Conservation (phyloP, 768 basidiomycete genomes). For the Hirschioporus abietinus region DNA sequence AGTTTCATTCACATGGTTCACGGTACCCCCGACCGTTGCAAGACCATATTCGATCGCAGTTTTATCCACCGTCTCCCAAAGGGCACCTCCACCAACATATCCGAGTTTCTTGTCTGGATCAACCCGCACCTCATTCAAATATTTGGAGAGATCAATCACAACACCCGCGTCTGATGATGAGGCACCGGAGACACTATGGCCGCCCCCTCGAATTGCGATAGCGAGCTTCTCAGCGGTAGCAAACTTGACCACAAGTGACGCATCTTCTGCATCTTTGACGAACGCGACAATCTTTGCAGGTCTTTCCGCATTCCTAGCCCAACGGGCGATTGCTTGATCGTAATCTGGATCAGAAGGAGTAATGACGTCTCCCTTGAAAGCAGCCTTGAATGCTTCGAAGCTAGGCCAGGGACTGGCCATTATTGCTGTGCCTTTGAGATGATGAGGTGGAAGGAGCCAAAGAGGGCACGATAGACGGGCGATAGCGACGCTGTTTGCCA, state of each 20-base stretch:
- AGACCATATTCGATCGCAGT: conserved; percentile 18
- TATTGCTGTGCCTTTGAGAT: neutral
- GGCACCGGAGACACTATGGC: conserved; percentile 25
- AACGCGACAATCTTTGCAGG: conserved; percentile 14
- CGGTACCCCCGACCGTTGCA: conserved; percentile 12
- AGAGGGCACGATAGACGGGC: neutral
- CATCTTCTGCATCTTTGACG: conserved; percentile 13
- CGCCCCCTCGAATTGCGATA: conserved; percentile 26
- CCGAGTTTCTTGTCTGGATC: conserved; percentile 21
- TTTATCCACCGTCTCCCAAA: conserved; percentile 22
- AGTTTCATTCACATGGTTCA: conserved; percentile 5
- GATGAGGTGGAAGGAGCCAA: neutral
- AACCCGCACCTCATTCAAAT: conserved; percentile 23
- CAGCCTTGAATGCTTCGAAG: conserved; percentile 2
- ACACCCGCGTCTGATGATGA: conserved; percentile 28
- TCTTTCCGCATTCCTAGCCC: conserved; percentile 13
- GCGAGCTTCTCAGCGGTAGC: conserved; percentile 10
- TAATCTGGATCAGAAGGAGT: conserved; percentile 15
- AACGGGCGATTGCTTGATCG: conserved; percentile 12
- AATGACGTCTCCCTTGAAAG: conserved; percentile 19
- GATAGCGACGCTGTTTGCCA: neutral
- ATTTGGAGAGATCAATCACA: conserved; percentile 27
- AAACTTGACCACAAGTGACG: conserved; percentile 11
- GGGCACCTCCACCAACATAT: conserved; percentile 27
- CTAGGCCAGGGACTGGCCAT: neutral